A percentile compares a stretch with the other conserved stretches of the same genome.
phyloP scores from a whole-genome alignment of 164 flowering plant species.

The Vitis rotundifolia region DNA sequence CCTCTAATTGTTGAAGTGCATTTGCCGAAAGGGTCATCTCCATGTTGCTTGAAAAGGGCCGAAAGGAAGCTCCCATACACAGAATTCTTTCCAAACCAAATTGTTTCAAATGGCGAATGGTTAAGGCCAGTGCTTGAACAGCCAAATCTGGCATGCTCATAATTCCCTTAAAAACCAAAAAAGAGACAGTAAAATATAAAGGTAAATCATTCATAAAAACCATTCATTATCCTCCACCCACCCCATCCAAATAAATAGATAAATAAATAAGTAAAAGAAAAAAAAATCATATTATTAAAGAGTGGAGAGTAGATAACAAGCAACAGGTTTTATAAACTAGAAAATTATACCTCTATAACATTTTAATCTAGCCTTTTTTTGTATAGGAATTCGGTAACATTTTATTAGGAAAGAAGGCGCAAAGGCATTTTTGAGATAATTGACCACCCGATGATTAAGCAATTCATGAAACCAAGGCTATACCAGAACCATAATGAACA shows the following conservation, averaged over 20 bases:
- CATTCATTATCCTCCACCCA: too few relatives aligned
- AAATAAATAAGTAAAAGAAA: slow-evolving; percentile 1
- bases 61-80: slow-evolving; percentile 64
- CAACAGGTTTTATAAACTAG: too few relatives aligned
- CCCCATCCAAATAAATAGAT: neutral
- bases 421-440: too few relatives aligned
- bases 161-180: slow-evolving; percentile 50
- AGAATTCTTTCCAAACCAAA: slow-evolving; percentile 86
- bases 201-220: neutral
- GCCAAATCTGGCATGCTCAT: slow-evolving; percentile 78
- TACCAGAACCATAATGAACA: too few relatives aligned
- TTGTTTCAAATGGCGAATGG: slow-evolving; percentile 73
- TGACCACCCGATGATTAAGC: too few relatives aligned
- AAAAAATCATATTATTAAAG: neutral
- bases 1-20: slow-evolving; percentile 91
- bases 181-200: neutral
- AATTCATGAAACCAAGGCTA: too few relatives aligned
- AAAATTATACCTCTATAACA: too few relatives aligned
- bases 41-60: slow-evolving; percentile 60
- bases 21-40: slow-evolving; percentile 94
- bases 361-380: too few relatives aligned
- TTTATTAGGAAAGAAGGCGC: too few relatives aligned
- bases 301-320: too few relatives aligned
- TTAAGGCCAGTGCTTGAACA: slow-evolving; percentile 84
- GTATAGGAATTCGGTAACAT: too few relatives aligned